Evolutionary conservation across 208 protist genomes (phyloP), one percentile per base, ranked within the genome.

Genomic region (Acanthamoeba healyi): DNA sequence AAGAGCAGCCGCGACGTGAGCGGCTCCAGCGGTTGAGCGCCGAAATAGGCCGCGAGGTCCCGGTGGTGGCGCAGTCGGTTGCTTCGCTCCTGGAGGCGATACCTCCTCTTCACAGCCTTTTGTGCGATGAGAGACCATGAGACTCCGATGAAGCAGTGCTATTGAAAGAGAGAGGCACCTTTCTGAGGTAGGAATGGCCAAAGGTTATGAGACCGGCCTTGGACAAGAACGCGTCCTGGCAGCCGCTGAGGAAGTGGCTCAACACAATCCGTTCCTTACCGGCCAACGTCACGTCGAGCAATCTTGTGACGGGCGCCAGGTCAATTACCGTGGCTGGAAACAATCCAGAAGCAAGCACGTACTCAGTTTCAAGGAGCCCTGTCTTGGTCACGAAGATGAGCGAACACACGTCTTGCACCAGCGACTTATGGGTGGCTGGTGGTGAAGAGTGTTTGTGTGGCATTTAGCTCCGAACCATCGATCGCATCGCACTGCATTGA

Each of bases 171-270:
- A 7, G 26, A 6, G 14, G 7, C 6, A 89, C 81, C 54, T 89
- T 89, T 61, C 82, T 29, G 12, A 90, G 82, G 51, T 90, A 70
- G 17, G 46, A 72, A 22, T 90, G 82, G 38, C 54, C 44, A n/a
- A 90, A 70, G 51, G 54, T 90, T 34, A 90, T 61, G 29, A 70
- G 82, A 7, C 82, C 82, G 0, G 34, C 29, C 56, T 24, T 63
- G 36, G 46, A 72, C 24, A 70, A 3, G 56, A 90, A 70, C 7
- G 82, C 46, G 22, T 90, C 54, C 34, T 90, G 82, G 34, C 82
- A 90, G 19, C 54, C 82, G 51, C 44, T 67, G 2, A 90, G 32
- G 38, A 90, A 90, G 22, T 61, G 46, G 54, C 82, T 90, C 82
- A 61, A 22, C 34, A 42, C 56, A n/a, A 90, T 49, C 1, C 82